A percentile compares a stretch with the other conserved stretches of the same genome.
These are phyloP conservation scores for Hyphopichia wangnamkhiaoensis DNA, from an alignment of 1,139 yeast genomes.

Conservation along the genomic window DNA sequence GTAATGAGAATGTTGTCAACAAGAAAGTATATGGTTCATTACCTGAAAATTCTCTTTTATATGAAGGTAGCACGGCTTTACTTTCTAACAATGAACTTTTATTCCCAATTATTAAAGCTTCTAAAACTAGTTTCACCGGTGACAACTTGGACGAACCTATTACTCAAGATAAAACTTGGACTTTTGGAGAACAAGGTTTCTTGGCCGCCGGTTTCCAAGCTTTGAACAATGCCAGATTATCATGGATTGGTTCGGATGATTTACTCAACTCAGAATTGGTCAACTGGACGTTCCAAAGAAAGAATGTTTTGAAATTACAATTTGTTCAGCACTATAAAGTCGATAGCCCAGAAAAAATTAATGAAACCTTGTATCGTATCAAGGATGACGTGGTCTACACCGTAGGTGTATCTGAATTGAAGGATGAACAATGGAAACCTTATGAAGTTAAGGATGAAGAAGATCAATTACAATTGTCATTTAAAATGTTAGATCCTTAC, in stretches of 20 bases:
- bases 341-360: constrained; percentile 39
- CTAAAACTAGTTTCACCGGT: constrained; percentile 65
- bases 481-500: constrained; percentile 93
- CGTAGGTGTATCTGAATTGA: constrained; percentile 68
- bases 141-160: constrained; percentile 36
- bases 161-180: constrained; percentile 63
- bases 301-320: constrained; percentile 60
- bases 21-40: constrained; percentile 23
- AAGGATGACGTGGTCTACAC: constrained; percentile 68
- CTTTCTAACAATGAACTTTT: constrained; percentile 55
- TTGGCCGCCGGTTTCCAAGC: constrained; percentile 83
- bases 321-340: constrained; percentile 53
- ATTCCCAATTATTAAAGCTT: constrained; percentile 71
- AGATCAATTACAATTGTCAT: constrained; percentile 74
- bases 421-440: constrained; percentile 68
- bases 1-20: constrained; percentile 21
- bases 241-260: constrained; percentile 75
- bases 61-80: constrained; percentile 44
- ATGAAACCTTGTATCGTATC: constrained; percentile 63
- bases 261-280: constrained; percentile 58
- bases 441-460: constrained; percentile 45
- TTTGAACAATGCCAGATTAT: constrained; percentile 71
- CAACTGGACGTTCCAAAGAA: constrained; percentile 76
- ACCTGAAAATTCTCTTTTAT: constrained; percentile 14
- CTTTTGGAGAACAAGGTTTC: constrained; percentile 78